A percentile compares a stretch with the other conserved stretches of the same genome.
Conservation (phyloP, 805 yeast genomes). For the Maudiozyma bulderi region DNA sequence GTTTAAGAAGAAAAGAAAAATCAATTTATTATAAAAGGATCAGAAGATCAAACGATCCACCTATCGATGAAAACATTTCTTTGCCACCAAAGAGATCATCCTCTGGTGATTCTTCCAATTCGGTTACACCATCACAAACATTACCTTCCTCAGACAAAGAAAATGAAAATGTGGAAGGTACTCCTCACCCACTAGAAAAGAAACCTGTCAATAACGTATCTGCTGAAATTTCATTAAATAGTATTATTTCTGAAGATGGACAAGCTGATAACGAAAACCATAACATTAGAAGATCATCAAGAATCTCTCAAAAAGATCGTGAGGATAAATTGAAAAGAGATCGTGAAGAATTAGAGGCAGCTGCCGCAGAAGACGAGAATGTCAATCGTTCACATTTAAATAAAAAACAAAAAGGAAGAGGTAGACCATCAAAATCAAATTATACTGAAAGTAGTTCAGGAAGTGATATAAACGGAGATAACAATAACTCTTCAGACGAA, state of each 20-base stretch:
- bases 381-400: neutral
- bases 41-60: constrained; percentile 5
- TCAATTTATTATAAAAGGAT: constrained; percentile 20
- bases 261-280: no score
- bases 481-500: constrained; percentile 4
- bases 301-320: constrained; percentile 7
- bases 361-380: neutral
- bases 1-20: constrained; percentile 20
- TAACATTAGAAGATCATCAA: constrained; percentile 8
- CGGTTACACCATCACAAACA: neutral
- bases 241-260: neutral
- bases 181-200: neutral
- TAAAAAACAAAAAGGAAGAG: neutral
- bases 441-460: neutral
- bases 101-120: neutral
- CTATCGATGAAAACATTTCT: neutral
- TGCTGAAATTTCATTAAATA: neutral
- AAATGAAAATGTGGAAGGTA: neutral
- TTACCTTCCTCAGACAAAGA: neutral
- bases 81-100: constrained; percentile 6
- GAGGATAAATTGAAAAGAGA: constrained; percentile 3
- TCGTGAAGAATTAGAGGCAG: neutral
- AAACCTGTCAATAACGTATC: constrained; percentile 1
- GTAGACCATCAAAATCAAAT: neutral
- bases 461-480: neutral